A percentile compares a stretch with the other conserved stretches of the same genome.
These are phyloP conservation scores for Mycena sanguinolenta DNA, from an alignment of 768 basidiomycete species.

Conservation along the genomic window DNA sequence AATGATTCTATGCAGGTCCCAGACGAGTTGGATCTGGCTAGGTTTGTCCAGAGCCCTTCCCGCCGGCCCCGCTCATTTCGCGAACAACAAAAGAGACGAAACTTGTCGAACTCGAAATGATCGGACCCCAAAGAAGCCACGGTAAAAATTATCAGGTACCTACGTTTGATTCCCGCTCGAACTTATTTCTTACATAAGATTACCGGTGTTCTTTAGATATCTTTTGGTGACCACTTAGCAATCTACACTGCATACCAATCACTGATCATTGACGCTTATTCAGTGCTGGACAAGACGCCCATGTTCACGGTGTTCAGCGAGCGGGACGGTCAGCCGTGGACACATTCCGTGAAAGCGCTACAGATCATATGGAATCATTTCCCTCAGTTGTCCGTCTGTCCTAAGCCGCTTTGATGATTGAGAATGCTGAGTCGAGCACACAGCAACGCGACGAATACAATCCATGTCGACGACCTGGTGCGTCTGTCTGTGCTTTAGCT, in stretches of 20 bases:
- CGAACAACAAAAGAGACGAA: conserved; percentile 68
- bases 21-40: conserved; percentile 92
- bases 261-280: neutral
- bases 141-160: conserved; percentile 72
- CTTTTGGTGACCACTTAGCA: conserved; percentile 67
- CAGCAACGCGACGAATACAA: conserved; percentile 79
- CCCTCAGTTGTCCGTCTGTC: conserved; percentile 75
- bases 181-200: neutral
- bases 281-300: conserved; percentile 86
- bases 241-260: conserved; percentile 19
- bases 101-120: conserved; percentile 87
- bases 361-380: conserved; percentile 92
- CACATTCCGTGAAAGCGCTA: conserved; percentile 85
- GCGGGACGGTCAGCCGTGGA: conserved; percentile 78
- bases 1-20: conserved; percentile 64
- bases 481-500: conserved; percentile 30
- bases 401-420: conserved; percentile 26
- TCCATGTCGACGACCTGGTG: conserved; percentile 90
- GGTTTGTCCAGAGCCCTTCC: neutral
- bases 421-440: neutral
- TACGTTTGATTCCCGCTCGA: conserved; percentile 2
- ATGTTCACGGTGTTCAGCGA: conserved; percentile 92
- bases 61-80: neutral
- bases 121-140: conserved; percentile 66
- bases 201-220: conserved; percentile 58